phyloP scores from a whole-genome alignment of 768 basidiomycete species.

The Psilocybe sp. region DNA sequence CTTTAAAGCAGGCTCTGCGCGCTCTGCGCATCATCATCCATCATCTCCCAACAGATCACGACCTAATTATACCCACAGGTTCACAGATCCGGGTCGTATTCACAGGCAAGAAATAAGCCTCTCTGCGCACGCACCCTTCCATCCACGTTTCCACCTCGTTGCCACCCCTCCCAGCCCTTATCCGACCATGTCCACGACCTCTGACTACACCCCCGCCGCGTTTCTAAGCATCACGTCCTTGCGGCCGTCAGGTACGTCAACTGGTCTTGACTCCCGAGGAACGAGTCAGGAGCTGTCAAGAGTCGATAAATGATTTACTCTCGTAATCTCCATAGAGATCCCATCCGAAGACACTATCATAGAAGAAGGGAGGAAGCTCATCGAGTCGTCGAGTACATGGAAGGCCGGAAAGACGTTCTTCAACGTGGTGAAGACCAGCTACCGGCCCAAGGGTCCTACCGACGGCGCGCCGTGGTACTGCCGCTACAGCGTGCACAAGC shows the following conservation, averaged over 20 bases:
- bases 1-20: too few species aligned
- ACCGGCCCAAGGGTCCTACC: slow-evolving; percentile 45
- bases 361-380: slow-evolving; percentile 47
- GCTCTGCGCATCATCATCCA: too few species aligned
- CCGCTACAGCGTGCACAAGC: slow-evolving; percentile 62
- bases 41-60: too few species aligned
- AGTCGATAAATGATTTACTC: too few species aligned
- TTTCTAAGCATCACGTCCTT: slow-evolving; percentile 25
- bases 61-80: too few species aligned
- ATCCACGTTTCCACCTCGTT: too few species aligned
- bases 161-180: slow-evolving; percentile 9
- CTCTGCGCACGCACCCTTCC: too few species aligned
- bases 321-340: slow-evolving; percentile 38
- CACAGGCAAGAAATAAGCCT: too few species aligned
- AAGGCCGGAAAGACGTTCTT: slow-evolving; percentile 64
- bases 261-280: neutral
- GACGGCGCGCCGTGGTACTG: slow-evolving; percentile 69
- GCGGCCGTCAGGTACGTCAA: slow-evolving; percentile 23
- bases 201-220: slow-evolving; percentile 14
- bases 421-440: slow-evolving; percentile 51
- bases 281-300: neutral
- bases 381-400: slow-evolving; percentile 60
- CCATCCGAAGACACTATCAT: slow-evolving; percentile 60
- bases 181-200: slow-evolving; percentile 20
- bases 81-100: too few species aligned